Percentiles rank a stretch among this genome's conserved stretches.
These are phyloP conservation scores for Tausonia pullulans DNA, from an alignment of 1,284 basidiomycete species.

Conservation along the genomic window DNA sequence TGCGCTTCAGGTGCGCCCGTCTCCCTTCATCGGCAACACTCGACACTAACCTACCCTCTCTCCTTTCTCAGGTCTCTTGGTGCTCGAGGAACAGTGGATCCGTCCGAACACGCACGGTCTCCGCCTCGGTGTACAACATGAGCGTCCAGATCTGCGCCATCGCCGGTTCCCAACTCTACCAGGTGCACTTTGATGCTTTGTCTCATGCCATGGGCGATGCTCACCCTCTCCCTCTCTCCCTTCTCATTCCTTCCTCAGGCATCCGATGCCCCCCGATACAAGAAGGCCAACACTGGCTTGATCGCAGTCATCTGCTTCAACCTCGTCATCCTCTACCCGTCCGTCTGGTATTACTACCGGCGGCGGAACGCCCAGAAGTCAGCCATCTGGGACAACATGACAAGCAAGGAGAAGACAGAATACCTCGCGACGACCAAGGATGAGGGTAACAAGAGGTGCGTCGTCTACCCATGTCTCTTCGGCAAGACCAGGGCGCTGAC, in stretches of 20 bases:
- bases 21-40: no score
- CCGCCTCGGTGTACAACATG: slow-evolving; percentile 28
- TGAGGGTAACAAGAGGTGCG: slow-evolving; percentile 24
- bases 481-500: no score
- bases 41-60: no score
- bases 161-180: slow-evolving; percentile 26
- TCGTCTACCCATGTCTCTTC: no score
- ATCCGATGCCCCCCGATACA: slow-evolving; percentile 25
- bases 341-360: slow-evolving; percentile 21
- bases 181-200: no score
- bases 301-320: slow-evolving; percentile 22
- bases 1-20: not conserved
- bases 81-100: not conserved
- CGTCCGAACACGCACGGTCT: not conserved
- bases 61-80: not conserved
- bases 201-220: no score
- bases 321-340: slow-evolving; percentile 20
- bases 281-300: slow-evolving; percentile 26
- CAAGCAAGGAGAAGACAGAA: slow-evolving; percentile 21
- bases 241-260: slow-evolving; percentile 15
- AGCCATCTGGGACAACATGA: slow-evolving; percentile 25
- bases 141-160: slow-evolving; percentile 25
- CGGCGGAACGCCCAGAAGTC: slow-evolving; percentile 23
- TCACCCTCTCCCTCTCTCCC: no score
- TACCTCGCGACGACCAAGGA: slow-evolving; percentile 25